Percentiles rank a stretch among this genome's conserved stretches.
Evolutionary conservation across 192 early-diverging fungal species (phyloP).

Genomic region (Backusella morwellensis): DNA sequence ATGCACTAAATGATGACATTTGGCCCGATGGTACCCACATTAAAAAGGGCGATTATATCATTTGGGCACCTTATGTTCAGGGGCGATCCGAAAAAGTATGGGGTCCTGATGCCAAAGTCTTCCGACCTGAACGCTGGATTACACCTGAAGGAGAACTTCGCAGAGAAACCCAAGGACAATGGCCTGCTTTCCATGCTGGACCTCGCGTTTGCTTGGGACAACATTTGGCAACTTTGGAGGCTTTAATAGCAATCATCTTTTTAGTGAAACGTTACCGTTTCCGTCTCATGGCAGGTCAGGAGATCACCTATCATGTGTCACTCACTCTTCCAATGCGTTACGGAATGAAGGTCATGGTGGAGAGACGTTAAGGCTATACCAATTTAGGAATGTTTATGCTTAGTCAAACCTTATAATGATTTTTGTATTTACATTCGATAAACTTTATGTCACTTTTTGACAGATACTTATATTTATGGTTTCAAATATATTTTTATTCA

Average conservation of each 20-base stretch:
- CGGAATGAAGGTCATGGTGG: conserved; percentile 31
- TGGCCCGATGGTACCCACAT: conserved; percentile 62
- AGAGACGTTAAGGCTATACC: conserved; percentile 12
- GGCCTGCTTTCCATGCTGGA: conserved; percentile 58
- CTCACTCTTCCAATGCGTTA: conserved; percentile 32
- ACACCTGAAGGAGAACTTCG: conserved; percentile 35
- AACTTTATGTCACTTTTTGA: background rate
- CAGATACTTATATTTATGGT: background rate
- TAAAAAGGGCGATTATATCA: conserved; percentile 49
- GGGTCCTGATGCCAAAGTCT: conserved; percentile 63
- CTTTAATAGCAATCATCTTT: conserved; percentile 39
- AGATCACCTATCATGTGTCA: conserved; percentile 27
- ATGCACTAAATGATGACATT: conserved; percentile 51
- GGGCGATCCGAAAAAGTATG: conserved; percentile 55
- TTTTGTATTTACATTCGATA: background rate
- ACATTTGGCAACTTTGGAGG: conserved; percentile 45
- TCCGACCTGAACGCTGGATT: conserved; percentile 67
- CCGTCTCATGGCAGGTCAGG: conserved; percentile 35
- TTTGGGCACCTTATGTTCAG: conserved; percentile 52
- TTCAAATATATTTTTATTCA: background rate
- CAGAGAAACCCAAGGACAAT: conserved; percentile 44
- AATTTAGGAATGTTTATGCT: background rate
- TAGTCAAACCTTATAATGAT: background rate
- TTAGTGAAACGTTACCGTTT: conserved; percentile 40
- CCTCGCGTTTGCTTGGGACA: conserved; percentile 43